Evolutionary conservation across 768 basidiomycete genomes (phyloP).

Genomic region (Tricholoma terreum): DNA sequence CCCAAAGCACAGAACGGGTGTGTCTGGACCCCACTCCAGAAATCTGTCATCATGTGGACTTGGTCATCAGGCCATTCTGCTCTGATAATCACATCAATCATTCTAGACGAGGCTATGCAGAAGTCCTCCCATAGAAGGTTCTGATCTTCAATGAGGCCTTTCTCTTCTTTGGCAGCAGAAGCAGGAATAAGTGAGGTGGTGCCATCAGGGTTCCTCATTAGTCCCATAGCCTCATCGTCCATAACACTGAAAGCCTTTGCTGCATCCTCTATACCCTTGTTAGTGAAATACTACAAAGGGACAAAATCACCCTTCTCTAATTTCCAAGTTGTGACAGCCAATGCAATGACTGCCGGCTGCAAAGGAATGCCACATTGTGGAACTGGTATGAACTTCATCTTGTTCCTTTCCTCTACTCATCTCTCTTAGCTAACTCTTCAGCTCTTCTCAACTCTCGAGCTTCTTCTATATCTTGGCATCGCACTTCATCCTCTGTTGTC

Average conservation of each 20-base stretch:
- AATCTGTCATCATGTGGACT: constrained; percentile 8
- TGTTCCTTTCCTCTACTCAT: too few relatives aligned
- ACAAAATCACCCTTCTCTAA: not conserved
- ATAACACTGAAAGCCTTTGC: not conserved
- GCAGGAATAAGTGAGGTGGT: constrained; percentile 1
- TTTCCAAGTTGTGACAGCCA: too few relatives aligned
- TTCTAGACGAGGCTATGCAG: constrained; percentile 3
- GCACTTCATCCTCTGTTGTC: too few relatives aligned
- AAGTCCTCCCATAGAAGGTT: constrained; percentile 14
- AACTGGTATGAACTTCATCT: too few relatives aligned
- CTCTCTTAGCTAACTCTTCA: too few relatives aligned
- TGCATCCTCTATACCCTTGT: constrained; percentile 7
- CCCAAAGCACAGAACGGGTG: constrained; percentile 6
- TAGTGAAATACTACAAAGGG: constrained; percentile 16
- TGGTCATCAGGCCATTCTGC: constrained; percentile 5
- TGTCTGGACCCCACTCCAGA: constrained; percentile 8
- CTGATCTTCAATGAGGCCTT: too few relatives aligned
- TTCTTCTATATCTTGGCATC: too few relatives aligned
- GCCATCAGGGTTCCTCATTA: not conserved
- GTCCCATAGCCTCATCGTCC: constrained; percentile 2
- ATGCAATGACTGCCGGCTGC: too few relatives aligned
- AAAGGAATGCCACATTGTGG: too few relatives aligned
- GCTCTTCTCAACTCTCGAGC: too few relatives aligned
- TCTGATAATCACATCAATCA: constrained; percentile 7
- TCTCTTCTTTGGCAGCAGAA: constrained; percentile 1